These are phyloP conservation scores for Suillus sp. DNA, from an alignment of 768 basidiomycete genomes.

Conservation along the genomic window DNA sequence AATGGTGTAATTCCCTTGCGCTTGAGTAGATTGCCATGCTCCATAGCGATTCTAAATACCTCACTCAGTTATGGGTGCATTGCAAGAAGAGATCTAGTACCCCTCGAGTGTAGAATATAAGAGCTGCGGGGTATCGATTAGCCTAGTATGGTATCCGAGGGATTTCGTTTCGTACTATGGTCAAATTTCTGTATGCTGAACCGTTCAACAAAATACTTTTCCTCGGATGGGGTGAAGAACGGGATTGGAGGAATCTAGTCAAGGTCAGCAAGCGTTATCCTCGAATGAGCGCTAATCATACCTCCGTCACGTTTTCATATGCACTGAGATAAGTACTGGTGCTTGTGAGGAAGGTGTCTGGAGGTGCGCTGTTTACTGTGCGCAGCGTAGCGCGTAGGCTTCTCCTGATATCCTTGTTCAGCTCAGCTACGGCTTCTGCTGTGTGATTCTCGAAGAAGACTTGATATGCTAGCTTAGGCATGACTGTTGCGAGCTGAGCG, in stretches of 20 bases:
- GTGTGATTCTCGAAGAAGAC: slow-evolving; percentile 59
- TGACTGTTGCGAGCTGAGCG: slow-evolving; percentile 37
- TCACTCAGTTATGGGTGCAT: background rate
- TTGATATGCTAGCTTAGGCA: slow-evolving; percentile 65
- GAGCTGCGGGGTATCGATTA: slow-evolving; percentile 39
- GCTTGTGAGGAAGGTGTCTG: slow-evolving; percentile 53
- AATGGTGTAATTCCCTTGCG: slow-evolving; percentile 47
- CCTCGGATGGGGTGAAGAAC: slow-evolving; percentile 61
- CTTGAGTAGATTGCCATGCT: slow-evolving; percentile 39
- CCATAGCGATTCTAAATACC: slow-evolving; percentile 38
- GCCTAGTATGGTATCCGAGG: background rate
- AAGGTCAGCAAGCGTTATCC: background rate
- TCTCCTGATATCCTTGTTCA: slow-evolving; percentile 57
- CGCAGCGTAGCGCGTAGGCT: slow-evolving; percentile 59
- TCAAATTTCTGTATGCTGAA: slow-evolving; percentile 59
- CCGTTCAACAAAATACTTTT: slow-evolving; percentile 70
- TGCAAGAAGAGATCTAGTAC: slow-evolving; percentile 31
- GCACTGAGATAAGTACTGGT: slow-evolving; percentile 51
- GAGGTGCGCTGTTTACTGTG: slow-evolving; percentile 55
- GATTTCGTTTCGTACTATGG: slow-evolving; percentile 47
- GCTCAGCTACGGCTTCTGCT: slow-evolving; percentile 49
- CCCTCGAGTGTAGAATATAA: slow-evolving; percentile 65
- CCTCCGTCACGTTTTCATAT: slow-evolving; percentile 50
- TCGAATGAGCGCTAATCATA: slow-evolving; percentile 20
- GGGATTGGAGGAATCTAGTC: slow-evolving; percentile 59